Percentiles rank a stretch among this genome's conserved stretches.
Evolutionary conservation across 805 yeast species (phyloP).

Genomic region (Clavispora phyllophila): DNA sequence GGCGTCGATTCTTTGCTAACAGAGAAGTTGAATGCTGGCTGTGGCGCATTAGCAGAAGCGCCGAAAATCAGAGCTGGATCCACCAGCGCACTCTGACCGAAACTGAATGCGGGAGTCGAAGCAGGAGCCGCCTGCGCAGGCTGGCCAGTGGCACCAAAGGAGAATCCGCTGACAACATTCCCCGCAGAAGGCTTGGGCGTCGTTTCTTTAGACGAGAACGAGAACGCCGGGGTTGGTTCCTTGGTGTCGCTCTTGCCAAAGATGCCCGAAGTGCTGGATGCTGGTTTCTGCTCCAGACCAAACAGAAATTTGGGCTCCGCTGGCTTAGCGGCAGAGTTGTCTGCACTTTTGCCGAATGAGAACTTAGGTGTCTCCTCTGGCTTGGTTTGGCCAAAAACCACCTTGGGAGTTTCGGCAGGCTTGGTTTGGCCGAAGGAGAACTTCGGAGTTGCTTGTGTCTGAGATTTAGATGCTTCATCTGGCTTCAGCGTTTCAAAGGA

Average conservation of each 20-base stretch:
- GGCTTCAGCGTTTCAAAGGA: slow-evolving; percentile 12
- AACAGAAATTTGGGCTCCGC: not conserved
- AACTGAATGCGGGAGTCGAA: slow-evolving; percentile 9
- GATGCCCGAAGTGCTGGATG: not conserved
- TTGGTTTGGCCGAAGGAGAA: slow-evolving; percentile 16
- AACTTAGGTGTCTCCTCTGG: slow-evolving; percentile 10
- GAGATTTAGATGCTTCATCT: slow-evolving; percentile 2
- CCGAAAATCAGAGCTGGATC: slow-evolving; percentile 32
- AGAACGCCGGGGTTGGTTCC: slow-evolving; percentile 9
- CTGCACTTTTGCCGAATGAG: slow-evolving; percentile 12
- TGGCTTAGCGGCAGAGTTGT: no score
- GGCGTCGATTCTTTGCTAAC: slow-evolving; percentile 4
- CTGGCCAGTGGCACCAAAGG: slow-evolving; percentile 9
- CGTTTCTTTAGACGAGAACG: slow-evolving; percentile 9
- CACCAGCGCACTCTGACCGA: slow-evolving; percentile 21
- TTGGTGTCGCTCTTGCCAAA: not conserved
- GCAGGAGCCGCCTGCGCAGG: not conserved
- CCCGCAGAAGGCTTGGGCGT: slow-evolving; percentile 1
- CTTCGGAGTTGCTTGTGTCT: slow-evolving; percentile 5
- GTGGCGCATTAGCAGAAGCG: slow-evolving; percentile 10
- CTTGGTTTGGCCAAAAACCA: not conserved
- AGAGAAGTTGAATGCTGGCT: slow-evolving; percentile 12
- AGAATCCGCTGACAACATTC: slow-evolving; percentile 1
- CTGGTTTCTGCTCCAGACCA: not conserved
- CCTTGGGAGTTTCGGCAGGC: no score